Evolutionary conservation across 1,284 basidiomycete genomes (phyloP).

Genomic region (Leccinum glutinopallens): DNA sequence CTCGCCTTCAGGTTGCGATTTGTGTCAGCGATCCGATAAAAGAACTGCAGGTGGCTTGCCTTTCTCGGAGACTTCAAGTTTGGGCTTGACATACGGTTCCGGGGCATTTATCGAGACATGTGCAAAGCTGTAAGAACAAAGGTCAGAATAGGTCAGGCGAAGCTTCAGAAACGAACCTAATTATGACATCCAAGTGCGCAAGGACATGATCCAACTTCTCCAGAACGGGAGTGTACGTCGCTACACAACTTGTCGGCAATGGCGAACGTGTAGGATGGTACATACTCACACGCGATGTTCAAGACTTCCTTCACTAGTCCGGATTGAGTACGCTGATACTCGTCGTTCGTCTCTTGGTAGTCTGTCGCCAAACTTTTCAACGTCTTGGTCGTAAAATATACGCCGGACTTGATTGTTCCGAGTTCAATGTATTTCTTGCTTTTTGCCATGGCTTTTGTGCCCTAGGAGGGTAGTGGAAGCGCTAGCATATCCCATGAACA

Average conservation of each 20-base stretch:
- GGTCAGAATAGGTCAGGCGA: background rate
- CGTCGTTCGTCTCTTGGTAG: conserved; percentile 68
- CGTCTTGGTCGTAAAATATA: conserved; percentile 87
- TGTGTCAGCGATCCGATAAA: conserved; percentile 1
- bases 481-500: background rate
- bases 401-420: conserved; percentile 84
- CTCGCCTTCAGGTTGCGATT: conserved; percentile 48
- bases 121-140: conserved; percentile 65
- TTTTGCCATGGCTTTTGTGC: conserved; percentile 73
- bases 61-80: conserved; percentile 67
- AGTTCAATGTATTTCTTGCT: conserved; percentile 84
- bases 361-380: conserved; percentile 78
- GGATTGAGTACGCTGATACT: conserved; percentile 79
- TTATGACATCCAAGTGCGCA: conserved; percentile 90
- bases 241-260: conserved; percentile 41
- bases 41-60: conserved; percentile 44
- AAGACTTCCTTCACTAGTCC: conserved; percentile 93
- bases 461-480: conserved; percentile 48
- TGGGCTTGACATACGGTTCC: conserved; percentile 87
- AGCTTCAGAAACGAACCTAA: conserved; percentile 56
- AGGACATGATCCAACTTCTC: conserved; percentile 88
- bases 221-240: conserved; percentile 89
- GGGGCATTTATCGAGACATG: conserved; percentile 89
- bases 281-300: conserved; percentile 78
- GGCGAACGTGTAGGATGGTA: background rate